These are phyloP conservation scores for Nemania sp. DNA, from an alignment of 2,329 filamentous ascomycete genomes.

Conservation along the genomic window DNA sequence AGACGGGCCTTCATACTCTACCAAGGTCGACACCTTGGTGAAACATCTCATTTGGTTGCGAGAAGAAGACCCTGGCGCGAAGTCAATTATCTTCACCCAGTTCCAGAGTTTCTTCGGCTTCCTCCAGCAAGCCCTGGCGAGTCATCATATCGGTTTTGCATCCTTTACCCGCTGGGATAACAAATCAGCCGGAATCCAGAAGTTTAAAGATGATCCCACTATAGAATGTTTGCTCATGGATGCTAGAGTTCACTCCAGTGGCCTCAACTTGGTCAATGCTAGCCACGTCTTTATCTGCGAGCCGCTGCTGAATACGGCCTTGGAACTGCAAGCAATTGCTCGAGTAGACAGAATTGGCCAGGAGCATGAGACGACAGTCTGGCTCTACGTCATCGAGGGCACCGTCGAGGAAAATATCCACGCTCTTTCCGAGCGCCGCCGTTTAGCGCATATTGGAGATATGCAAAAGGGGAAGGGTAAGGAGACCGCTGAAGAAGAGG, in stretches of 20 bases:
- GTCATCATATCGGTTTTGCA: conserved; percentile 78
- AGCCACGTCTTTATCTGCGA: conserved; percentile 96
- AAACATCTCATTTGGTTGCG: conserved; percentile 89
- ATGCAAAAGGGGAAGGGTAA: conserved; percentile 53
- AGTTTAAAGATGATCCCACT: conserved; percentile 79
- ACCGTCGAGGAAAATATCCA: conserved; percentile 95
- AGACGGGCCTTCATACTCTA: conserved; percentile 79
- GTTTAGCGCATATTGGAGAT: conserved; percentile 78
- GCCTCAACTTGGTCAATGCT: conserved; percentile 91
- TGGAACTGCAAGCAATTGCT: conserved; percentile 95
- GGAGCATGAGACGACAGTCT: conserved; percentile 87
- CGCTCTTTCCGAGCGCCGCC: conserved; percentile 81
- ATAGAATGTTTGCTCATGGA: conserved; percentile 90
- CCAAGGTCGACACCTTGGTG: conserved; percentile 86
- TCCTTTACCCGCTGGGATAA: conserved; percentile 72
- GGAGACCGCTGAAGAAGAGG: conserved; percentile 58
- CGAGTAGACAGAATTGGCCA: conserved; percentile 96
- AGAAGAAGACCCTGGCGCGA: conserved; percentile 84
- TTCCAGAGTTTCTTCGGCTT: conserved; percentile 74
- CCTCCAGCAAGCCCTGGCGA: conserved; percentile 75
- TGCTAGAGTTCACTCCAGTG: conserved; percentile 87
- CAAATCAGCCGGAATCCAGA: conserved; percentile 68
- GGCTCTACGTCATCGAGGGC: conserved; percentile 91
- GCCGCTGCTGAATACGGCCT: conserved; percentile 89
- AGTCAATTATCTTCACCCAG: conserved; percentile 95